Percentiles rank a stretch among this genome's conserved stretches.
phyloP scores from a whole-genome alignment of 2,329 filamentous ascomycete genomes.

The Macrophomina tecta region DNA sequence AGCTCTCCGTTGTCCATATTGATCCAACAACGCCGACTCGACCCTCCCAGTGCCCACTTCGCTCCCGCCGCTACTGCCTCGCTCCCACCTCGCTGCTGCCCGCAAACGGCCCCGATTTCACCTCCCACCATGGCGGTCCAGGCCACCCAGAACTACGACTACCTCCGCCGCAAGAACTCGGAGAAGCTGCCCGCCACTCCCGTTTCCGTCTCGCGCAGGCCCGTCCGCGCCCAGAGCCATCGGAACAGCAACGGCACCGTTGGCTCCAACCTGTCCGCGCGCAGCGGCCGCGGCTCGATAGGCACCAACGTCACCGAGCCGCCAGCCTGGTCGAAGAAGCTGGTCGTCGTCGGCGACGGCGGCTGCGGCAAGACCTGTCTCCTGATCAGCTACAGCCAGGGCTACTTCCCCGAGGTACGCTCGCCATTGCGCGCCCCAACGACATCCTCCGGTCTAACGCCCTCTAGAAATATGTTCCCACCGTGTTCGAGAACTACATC shows the following conservation, averaged over 20 bases:
- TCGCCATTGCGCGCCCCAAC: not conserved
- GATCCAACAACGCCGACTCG: constrained; percentile 31
- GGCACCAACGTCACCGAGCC: constrained; percentile 80
- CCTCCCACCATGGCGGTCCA: constrained; percentile 32
- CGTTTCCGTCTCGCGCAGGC: constrained; percentile 45
- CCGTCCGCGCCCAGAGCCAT: constrained; percentile 55
- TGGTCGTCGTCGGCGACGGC: constrained; percentile 97
- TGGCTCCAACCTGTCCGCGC: constrained; percentile 76
- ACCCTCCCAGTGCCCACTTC: not conserved
- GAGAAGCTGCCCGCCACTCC: constrained; percentile 30
- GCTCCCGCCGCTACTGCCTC: not conserved
- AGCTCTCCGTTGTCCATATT: constrained; percentile 37
- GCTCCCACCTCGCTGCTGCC: not conserved
- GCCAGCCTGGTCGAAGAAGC: constrained; percentile 96
- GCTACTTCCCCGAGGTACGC: constrained; percentile 95
- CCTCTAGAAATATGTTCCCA: constrained; percentile 95
- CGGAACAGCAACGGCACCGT: constrained; percentile 86
- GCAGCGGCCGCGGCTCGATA: constrained; percentile 63
- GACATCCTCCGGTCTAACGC: not conserved
- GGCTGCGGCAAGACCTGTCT: constrained; percentile 99
- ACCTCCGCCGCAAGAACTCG: constrained; percentile 62
- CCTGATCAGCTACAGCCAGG: constrained; percentile 97
- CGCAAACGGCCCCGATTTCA: constrained; percentile 12
- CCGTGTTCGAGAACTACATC: constrained; percentile 99
- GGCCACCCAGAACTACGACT: constrained; percentile 57